These are phyloP conservation scores for Fusarium hainanense DNA, from an alignment of 2,329 filamentous ascomycete species.

Conservation along the genomic window DNA sequence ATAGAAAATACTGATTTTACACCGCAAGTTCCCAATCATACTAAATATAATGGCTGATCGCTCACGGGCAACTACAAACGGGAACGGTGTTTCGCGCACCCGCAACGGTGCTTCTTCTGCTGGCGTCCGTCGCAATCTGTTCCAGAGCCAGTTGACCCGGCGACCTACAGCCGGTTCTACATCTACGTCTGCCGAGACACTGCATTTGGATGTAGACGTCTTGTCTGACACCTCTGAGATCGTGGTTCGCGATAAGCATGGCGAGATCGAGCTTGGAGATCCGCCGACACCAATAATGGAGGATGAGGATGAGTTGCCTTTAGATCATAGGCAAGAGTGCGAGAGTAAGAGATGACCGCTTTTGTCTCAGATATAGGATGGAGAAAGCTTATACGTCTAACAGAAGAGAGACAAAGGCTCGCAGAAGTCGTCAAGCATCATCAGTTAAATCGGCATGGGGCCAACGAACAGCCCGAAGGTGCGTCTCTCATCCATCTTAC, in stretches of 20 bases:
- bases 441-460: slow-evolving; percentile 64
- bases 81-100: slow-evolving; percentile 28
- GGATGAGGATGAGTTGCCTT: slow-evolving; percentile 64
- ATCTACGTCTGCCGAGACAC: slow-evolving; percentile 56
- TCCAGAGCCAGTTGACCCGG: slow-evolving; percentile 68
- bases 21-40: neutral
- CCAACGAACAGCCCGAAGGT: slow-evolving; percentile 75
- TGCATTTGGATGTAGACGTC: slow-evolving; percentile 61
- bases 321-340: slow-evolving; percentile 68
- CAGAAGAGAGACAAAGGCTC: slow-evolving; percentile 69
- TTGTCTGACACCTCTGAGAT: slow-evolving; percentile 65
- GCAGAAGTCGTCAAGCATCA: slow-evolving; percentile 72
- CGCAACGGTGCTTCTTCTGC: slow-evolving; percentile 37
- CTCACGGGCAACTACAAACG: slow-evolving; percentile 36
- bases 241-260: slow-evolving; percentile 70
- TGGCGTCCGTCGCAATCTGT: slow-evolving; percentile 60
- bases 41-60: slow-evolving; percentile 42
- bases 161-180: slow-evolving; percentile 61
- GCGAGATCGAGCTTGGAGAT: slow-evolving; percentile 70
- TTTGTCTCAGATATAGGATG: neutral
- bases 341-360: slow-evolving; percentile 58
- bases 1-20: neutral
- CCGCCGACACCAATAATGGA: slow-evolving; percentile 65
- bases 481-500: slow-evolving; percentile 38
- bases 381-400: slow-evolving; percentile 4